phyloP scores from a whole-genome alignment of 352 stramenopile genomes.

The Phytopythium litorale region DNA sequence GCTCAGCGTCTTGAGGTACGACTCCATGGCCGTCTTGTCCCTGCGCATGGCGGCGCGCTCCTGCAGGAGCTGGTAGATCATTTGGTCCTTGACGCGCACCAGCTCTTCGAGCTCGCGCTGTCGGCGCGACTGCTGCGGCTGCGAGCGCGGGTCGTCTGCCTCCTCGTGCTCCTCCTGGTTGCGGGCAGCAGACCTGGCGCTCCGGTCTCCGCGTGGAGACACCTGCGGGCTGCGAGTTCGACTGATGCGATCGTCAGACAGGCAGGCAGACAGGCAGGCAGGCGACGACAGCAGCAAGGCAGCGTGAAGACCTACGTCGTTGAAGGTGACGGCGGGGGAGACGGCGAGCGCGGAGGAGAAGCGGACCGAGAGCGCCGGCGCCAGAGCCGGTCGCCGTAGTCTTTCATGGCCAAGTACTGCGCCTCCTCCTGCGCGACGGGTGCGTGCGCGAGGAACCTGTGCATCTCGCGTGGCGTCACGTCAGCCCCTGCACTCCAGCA shows the following conservation, averaged over 20 bases:
- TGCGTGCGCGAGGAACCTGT: slow-evolving; percentile 31
- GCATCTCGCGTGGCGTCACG: slow-evolving; percentile 38
- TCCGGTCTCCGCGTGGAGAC: background rate
- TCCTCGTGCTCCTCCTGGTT: slow-evolving; percentile 5
- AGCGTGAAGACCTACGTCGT: background rate
- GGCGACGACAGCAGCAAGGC: background rate
- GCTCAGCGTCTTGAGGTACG: slow-evolving; percentile 58
- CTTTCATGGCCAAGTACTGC: slow-evolving; percentile 51
- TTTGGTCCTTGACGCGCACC: slow-evolving; percentile 75
- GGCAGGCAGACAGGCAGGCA: background rate
- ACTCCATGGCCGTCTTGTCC: slow-evolving; percentile 42
- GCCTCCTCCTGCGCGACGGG: slow-evolving; percentile 33
- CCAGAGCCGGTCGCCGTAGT: slow-evolving; percentile 15
- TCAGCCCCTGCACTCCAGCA: slow-evolving; percentile 21
- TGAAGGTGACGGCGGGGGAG: background rate
- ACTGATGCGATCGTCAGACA: background rate
- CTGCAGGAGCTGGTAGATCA: slow-evolving; percentile 78
- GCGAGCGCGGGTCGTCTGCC: background rate
- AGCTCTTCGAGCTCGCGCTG: slow-evolving; percentile 29
- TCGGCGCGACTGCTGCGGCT: background rate
- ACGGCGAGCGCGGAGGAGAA: background rate
- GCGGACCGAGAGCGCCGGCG: background rate
- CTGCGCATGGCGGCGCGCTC: slow-evolving; percentile 53
- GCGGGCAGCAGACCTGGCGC: background rate
- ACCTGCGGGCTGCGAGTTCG: background rate